phyloP scores from a whole-genome alignment of 441 rosid species.

The Erysimum cheiri region DNA sequence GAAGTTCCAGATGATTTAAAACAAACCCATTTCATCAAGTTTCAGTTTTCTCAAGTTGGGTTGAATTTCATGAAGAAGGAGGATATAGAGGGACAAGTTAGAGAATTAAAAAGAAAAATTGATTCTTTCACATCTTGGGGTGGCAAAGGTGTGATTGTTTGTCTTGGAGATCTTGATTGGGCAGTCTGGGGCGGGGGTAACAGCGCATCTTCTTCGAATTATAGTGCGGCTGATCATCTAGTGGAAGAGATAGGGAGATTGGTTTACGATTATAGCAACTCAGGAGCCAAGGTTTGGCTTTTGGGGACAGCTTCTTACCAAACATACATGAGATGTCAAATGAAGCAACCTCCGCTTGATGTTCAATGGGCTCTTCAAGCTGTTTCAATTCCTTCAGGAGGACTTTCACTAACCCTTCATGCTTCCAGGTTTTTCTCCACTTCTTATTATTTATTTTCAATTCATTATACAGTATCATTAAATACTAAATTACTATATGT shows the following conservation, averaged over 20 bases:
- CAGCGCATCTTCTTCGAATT: conserved; percentile 36
- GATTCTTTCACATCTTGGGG: conserved; percentile 53
- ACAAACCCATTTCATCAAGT: conserved; percentile 62
- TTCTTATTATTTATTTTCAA: background rate
- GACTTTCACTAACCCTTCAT: conserved; percentile 77
- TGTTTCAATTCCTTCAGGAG: conserved; percentile 86
- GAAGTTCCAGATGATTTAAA: conserved; percentile 76
- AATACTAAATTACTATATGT: conserved; percentile 18
- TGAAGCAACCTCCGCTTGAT: conserved; percentile 85
- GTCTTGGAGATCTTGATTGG: conserved; percentile 85
- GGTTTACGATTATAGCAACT: conserved; percentile 49
- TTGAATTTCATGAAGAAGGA: conserved; percentile 71
- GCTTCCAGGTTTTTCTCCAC: conserved; percentile 60
- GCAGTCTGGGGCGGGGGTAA: conserved; percentile 47
- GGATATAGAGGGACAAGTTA: conserved; percentile 62
- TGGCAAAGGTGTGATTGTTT: conserved; percentile 68
- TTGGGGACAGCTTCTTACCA: conserved; percentile 78
- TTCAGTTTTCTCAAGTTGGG: conserved; percentile 70
- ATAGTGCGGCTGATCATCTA: conserved; percentile 65
- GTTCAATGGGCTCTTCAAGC: conserved; percentile 82
- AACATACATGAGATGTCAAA: conserved; percentile 82
- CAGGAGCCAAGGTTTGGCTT: conserved; percentile 69
- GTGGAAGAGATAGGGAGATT: conserved; percentile 71
- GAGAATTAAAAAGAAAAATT: conserved; percentile 63
- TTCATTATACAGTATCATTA: background rate